Evolutionary conservation across 352 stramenopile species (phyloP).

Genomic region (Aphanomyces invadans): DNA sequence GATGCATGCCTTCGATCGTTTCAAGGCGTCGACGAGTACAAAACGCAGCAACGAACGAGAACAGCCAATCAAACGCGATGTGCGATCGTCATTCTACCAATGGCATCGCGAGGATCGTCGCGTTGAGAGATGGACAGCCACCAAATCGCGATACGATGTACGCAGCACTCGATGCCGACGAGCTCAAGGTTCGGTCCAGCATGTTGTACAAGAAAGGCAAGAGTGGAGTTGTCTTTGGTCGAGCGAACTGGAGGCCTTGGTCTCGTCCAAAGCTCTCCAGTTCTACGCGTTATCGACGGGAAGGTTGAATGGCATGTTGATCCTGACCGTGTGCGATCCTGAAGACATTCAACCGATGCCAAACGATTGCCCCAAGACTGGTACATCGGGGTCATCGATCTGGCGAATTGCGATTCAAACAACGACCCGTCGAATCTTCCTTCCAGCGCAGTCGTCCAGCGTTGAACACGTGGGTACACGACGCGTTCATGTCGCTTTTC

Average conservation of each 20-base stretch:
- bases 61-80: not conserved
- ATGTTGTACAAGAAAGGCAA: conserved; percentile 47
- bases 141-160: conserved; percentile 3
- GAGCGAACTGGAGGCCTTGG: conserved; percentile 71
- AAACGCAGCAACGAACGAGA: too few species aligned
- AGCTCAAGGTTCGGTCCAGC: conserved; percentile 43
- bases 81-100: not conserved
- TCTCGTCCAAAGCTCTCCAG: conserved; percentile 43
- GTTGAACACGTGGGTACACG: too few species aligned
- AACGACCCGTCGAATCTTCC: conserved; percentile 30
- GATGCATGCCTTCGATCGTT: too few species aligned
- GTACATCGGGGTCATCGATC: conserved; percentile 39
- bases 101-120: not conserved
- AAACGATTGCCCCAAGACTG: conserved; percentile 38
- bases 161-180: not conserved
- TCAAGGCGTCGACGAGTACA: too few species aligned
- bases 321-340: conserved; percentile 28
- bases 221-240: conserved; percentile 40
- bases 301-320: conserved; percentile 31
- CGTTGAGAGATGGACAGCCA: not conserved
- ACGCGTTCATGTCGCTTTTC: too few species aligned
- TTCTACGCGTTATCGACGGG: conserved; percentile 39
- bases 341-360: conserved; percentile 41
- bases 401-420: conserved; percentile 42
- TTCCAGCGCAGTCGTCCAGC: conserved; percentile 28